Evolutionary conservation across 768 basidiomycete species (phyloP), one percentile per base, ranked within the genome.

Genomic region (Leccinum variicolor): DNA sequence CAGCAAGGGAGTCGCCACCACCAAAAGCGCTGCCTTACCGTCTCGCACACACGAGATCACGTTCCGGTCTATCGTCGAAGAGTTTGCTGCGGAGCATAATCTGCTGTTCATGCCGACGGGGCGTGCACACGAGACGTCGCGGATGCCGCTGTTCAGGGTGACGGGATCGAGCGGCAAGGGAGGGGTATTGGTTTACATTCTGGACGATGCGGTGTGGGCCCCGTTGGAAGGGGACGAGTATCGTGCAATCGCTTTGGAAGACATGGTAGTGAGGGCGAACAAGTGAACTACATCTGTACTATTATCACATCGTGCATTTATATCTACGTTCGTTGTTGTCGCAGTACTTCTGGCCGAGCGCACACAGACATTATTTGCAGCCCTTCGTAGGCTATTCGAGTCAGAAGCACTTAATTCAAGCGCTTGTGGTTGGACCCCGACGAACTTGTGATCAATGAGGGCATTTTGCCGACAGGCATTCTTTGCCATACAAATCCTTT

Each of bases 131-230:
- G 88, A 89, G 64, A 79, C 76, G 48, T 93, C 94, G 17, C 84
- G 95, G 55, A 90, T 95, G 86, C 93, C 93, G 7, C 71, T 98
- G 51, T 98, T 87, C 78, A 84, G 88, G 51, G 86, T 98, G 13
- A 90, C 92, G 55, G 85, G 80, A 21, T 84, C 83, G 14, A 92
- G 92, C 70, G 94, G 93, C 11, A 88, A 86, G 65, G 90, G 92
- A 9, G 96, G 96, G 0, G 67, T 98, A 45, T 76, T 93, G 64
- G 87, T 97, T 23, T 99, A 96, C 74, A 82, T 98, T 45, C 76
- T 85, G 62, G 94, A 97, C 65, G 94, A 97, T 74, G 95, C 94
- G 1, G 92, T 98, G 14, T 98, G 95, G 89, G 88, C 89, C 3
- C 79, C 84, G n/a, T 41, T 41, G 9, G 83, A 85, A 23, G 76